phyloP scores from a whole-genome alignment of 305 asterid genomes.

The Solanum aculeatissimum region DNA sequence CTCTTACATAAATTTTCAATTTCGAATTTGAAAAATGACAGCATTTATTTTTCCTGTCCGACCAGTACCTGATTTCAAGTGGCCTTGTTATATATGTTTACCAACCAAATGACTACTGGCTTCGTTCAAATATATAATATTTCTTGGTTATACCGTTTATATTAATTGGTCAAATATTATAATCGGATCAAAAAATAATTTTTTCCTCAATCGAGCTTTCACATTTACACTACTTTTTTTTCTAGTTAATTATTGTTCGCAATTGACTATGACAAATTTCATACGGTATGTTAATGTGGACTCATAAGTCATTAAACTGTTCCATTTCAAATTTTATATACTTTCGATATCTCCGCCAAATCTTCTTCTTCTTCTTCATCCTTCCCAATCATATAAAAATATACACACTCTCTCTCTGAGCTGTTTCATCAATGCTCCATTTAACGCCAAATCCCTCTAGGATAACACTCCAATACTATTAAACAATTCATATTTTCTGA shows the following conservation, averaged over 20 bases:
- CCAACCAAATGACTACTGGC: neutral
- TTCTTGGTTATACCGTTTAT: neutral
- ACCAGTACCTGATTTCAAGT: neutral
- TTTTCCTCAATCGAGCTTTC: too few species aligned
- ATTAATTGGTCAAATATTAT: neutral
- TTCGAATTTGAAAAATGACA: neutral
- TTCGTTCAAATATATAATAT: neutral
- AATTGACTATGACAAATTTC: neutral
- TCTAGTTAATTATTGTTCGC: neutral
- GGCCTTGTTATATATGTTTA: neutral
- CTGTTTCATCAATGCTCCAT: neutral
- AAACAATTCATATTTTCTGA: neutral
- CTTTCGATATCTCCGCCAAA: conserved; percentile 47
- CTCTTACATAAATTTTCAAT: neutral
- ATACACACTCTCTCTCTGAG: neutral
- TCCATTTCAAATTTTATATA: conserved; percentile 20
- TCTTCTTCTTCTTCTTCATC: neutral
- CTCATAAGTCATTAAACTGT: neutral
- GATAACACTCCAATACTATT: neutral
- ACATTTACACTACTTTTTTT: too few species aligned
- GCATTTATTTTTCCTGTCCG: neutral
- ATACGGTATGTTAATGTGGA: neutral
- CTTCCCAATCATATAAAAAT: neutral
- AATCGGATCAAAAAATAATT: too few species aligned
- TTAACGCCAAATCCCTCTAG: neutral